Percentiles rank a stretch among this genome's conserved stretches.
Conservation (phyloP, 1,284 basidiomycete genomes). For the Ustilago crameri region DNA sequence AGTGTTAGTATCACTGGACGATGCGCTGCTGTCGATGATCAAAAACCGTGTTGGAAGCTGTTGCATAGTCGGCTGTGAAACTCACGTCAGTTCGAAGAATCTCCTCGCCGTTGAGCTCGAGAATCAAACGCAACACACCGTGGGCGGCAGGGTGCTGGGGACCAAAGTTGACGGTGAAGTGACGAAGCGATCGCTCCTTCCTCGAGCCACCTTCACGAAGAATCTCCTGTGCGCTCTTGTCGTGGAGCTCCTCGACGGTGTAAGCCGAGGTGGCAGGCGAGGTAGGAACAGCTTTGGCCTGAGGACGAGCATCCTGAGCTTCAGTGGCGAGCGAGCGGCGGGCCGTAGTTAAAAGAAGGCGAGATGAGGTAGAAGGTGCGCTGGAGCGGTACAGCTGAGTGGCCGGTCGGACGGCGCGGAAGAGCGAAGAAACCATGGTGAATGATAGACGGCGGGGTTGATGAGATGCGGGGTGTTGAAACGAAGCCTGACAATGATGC, state of each 20-base stretch:
- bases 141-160: conserved; percentile 98
- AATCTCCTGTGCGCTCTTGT: conserved; percentile 80
- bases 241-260: conserved; percentile 73
- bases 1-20: conserved; percentile 65
- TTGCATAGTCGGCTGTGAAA: no score
- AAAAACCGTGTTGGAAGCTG: no score
- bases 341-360: conserved; percentile 35
- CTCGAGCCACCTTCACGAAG: conserved; percentile 79
- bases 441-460: conserved; percentile 8
- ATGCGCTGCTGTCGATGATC: no score
- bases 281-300: conserved; percentile 34
- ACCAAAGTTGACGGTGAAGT: conserved; percentile 69
- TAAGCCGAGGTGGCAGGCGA: conserved; percentile 52
- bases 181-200: conserved; percentile 80
- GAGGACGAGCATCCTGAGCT: conserved; percentile 40
- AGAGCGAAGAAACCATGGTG: conserved; percentile 47
- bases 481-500: neutral
- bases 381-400: conserved; percentile 36
- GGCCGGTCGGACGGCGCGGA: conserved; percentile 45
- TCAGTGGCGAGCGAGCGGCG: conserved; percentile 54
- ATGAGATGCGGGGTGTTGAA: conserved; percentile 4
- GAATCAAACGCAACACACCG: conserved; percentile 95
- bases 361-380: conserved; percentile 34
- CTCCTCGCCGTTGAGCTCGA: conserved; percentile 94
- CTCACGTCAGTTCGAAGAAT: conserved; percentile 64